Evolutionary conservation across 139 green algal species (phyloP), one percentile per base, ranked within the genome.

Genomic region (Pseudopediastrum boryanum): DNA sequence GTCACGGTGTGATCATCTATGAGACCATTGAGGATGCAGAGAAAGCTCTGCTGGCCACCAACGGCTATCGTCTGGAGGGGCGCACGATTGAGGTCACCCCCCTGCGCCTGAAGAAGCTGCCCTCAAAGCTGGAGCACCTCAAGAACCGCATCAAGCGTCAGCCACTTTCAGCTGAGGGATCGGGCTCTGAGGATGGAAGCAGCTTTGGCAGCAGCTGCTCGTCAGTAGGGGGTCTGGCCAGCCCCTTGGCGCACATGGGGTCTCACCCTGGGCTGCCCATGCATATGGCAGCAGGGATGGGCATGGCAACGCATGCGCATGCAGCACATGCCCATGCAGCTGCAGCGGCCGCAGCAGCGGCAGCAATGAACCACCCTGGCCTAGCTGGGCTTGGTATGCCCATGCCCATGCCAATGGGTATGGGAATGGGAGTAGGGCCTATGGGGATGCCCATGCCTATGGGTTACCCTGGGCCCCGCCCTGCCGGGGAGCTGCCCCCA

Each of bases 61-160:
- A 82, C 39, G 76, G 76, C 9, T 75, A 82, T 33, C 76, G 76
- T n/a, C 64, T 82, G 38, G 76, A 82, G 64, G 76, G 76, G n/a
- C 76, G 76, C 50, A 72, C 76, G 10, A 67, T 82, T 12, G 76
- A 82, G 65, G 64, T 82, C n/a, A 82, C 76, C 16, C 76, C 76
- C 6, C 65, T 82, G 76, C 76, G 76, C 16, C 65, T 82, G n/a
- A 82, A 82, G 76, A 82, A 82, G 76, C 64, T 82, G 64, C 76
- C 76, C 21, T 75, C 61, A 33, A 82, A 82, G 65, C 50, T 82
- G 64, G 76, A 82, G 76, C 76, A 82, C 64, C 65, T 82, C 23
- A 82, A 82, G 39, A 69, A 75, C 64, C 71, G 65, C 50, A 82
- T 82, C 64, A 71, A 76, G 64, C 76, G 76, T 12, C 76, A 71